Percentiles rank a stretch among this genome's conserved stretches.
phyloP scores from a whole-genome alignment of 805 yeast species.

The Candida khao-thaluensis region DNA sequence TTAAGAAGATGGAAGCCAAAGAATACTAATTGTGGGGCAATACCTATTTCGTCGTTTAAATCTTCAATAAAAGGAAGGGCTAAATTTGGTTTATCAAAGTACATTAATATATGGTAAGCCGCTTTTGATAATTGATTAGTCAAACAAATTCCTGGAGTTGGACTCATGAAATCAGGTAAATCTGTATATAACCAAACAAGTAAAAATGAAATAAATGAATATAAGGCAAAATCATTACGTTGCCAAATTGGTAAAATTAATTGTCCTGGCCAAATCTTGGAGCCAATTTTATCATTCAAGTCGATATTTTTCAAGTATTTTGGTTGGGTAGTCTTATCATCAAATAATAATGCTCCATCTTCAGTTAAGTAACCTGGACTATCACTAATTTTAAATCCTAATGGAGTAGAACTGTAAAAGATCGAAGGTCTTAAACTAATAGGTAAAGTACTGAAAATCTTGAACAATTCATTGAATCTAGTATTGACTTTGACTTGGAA shows the following conservation, averaged over 20 bases:
- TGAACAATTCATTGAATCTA: slow-evolving; percentile 56
- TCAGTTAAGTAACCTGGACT: slow-evolving; percentile 82
- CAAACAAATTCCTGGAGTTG: slow-evolving; percentile 88
- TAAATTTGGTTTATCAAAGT: slow-evolving; percentile 39
- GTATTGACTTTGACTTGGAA: slow-evolving; percentile 65
- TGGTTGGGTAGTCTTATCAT: slow-evolving; percentile 49
- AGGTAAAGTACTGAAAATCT: slow-evolving; percentile 66
- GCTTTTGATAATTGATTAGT: slow-evolving; percentile 53
- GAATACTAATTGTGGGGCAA: slow-evolving; percentile 60
- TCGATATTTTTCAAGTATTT: slow-evolving; percentile 46
- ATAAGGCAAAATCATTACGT: slow-evolving; percentile 42
- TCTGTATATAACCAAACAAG: slow-evolving; percentile 86
- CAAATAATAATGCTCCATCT: slow-evolving; percentile 76
- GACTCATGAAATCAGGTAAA: slow-evolving; percentile 82
- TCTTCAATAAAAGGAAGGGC: slow-evolving; percentile 53
- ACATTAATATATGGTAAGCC: slow-evolving; percentile 20
- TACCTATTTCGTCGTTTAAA: slow-evolving; percentile 36
- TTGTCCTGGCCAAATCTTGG: slow-evolving; percentile 86
- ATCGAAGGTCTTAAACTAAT: slow-evolving; percentile 77
- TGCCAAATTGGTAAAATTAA: slow-evolving; percentile 75
- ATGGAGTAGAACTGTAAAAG: slow-evolving; percentile 65
- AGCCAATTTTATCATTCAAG: slow-evolving; percentile 49
- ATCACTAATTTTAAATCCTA: slow-evolving; percentile 58
- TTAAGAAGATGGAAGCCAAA: slow-evolving; percentile 73
- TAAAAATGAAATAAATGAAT: slow-evolving; percentile 41